Conservation (phyloP, 768 basidiomycete species). For the Mycena alexandri region DNA sequence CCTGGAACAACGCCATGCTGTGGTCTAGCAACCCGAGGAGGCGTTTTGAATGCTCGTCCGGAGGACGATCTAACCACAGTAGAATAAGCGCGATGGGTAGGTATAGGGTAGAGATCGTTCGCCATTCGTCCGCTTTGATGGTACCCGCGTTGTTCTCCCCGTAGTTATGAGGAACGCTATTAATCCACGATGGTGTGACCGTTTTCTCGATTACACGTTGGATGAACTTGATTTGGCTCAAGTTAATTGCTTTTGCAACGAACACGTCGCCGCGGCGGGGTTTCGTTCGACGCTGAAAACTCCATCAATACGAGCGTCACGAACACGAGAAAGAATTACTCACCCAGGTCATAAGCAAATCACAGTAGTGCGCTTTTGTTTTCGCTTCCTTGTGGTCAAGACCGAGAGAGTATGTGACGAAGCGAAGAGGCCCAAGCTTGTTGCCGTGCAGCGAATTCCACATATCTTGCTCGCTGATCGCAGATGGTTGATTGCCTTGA, state of each 20-base stretch:
- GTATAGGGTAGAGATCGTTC: too few species aligned
- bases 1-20: too few species aligned
- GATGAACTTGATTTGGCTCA: conserved; percentile 33
- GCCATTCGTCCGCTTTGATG: conserved; percentile 55
- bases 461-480: conserved; percentile 16
- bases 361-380: too few species aligned
- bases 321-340: conserved; percentile 4
- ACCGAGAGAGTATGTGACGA: conserved; percentile 2
- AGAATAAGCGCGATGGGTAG: too few species aligned
- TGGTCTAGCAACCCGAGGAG: too few species aligned
- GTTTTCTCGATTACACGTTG: conserved; percentile 42
- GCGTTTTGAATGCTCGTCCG: too few species aligned
- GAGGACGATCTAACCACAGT: too few species aligned
- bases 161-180: conserved; percentile 45
- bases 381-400: too few species aligned
- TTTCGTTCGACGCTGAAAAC: conserved; percentile 17
- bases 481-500: conserved; percentile 8
- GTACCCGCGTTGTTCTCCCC: conserved; percentile 45
- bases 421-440: conserved; percentile 22
- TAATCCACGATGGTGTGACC: conserved; percentile 43
- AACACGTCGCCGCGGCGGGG: conserved; percentile 21
- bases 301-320: not conserved
- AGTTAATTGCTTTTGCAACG: conserved; percentile 24
- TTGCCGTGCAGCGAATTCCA: not conserved
- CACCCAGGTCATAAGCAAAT: too few species aligned